Evolutionary conservation across 768 basidiomycete species (phyloP).

Genomic region (Auriscalpium microsporum): DNA sequence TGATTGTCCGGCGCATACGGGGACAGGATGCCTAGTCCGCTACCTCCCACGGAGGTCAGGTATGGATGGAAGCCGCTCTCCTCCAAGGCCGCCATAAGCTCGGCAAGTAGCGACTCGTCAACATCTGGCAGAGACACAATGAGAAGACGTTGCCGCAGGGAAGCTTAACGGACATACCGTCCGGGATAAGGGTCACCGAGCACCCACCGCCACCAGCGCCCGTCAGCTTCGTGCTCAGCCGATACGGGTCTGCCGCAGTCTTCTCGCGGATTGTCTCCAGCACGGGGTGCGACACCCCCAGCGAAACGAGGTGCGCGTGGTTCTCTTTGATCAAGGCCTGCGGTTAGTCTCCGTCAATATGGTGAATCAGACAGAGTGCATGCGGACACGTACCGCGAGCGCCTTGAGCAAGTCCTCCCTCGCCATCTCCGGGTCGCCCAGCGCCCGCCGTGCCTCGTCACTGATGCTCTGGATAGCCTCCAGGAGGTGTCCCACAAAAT

Average conservation of each 20-base stretch:
- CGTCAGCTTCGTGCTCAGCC: constrained; percentile 86
- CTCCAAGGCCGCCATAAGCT: constrained; percentile 52
- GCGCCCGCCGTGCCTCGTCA: constrained; percentile 66
- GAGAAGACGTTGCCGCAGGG: background rate
- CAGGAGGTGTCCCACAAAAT: constrained; percentile 68
- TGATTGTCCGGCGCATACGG: constrained; percentile 31
- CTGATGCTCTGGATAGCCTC: constrained; percentile 77
- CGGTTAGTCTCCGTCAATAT: constrained; percentile 8
- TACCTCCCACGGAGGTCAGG: constrained; percentile 88
- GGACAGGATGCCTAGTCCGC: constrained; percentile 81
- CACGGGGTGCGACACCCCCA: constrained; percentile 87
- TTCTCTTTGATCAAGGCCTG: constrained; percentile 85
- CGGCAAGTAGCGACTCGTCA: constrained; percentile 44
- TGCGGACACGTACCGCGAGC: constrained; percentile 50
- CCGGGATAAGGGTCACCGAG: constrained; percentile 89
- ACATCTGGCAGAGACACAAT: constrained; percentile 47
- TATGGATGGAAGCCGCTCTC: constrained; percentile 71
- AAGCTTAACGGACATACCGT: constrained; percentile 45
- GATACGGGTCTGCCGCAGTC: constrained; percentile 55
- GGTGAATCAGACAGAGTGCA: background rate
- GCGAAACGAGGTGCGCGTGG: constrained; percentile 70
- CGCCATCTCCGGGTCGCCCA: constrained; percentile 66
- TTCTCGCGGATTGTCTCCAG: constrained; percentile 75
- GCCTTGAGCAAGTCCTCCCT: constrained; percentile 56
- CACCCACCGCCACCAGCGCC: constrained; percentile 99